phyloP scores from a whole-genome alignment of 805 yeast genomes.

The Metschnikowia noctiluminum region DNA sequence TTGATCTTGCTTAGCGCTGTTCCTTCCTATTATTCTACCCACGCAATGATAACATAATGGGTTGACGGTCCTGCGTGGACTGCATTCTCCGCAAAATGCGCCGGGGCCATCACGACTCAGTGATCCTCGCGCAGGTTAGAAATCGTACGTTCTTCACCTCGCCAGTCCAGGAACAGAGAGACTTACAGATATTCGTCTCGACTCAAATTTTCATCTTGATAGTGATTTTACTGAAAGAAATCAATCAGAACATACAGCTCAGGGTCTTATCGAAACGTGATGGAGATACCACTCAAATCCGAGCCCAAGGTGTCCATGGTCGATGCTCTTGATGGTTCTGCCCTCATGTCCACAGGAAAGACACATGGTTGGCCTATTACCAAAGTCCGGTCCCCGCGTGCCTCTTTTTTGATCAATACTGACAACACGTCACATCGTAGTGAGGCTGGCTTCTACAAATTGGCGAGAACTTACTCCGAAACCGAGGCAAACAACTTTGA shows the following conservation, averaged over 20 bases:
- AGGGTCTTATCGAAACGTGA: slow-evolving; percentile 3
- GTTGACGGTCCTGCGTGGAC: slow-evolving; percentile 1
- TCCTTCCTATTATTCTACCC: neutral
- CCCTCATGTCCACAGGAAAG: slow-evolving; percentile 4
- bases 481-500: slow-evolving; percentile 61
- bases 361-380: slow-evolving; percentile 7
- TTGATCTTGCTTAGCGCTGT: neutral
- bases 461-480: slow-evolving; percentile 61
- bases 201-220: too few species aligned
- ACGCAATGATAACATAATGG: too few species aligned
- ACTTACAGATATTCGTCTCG: too few species aligned
- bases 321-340: slow-evolving; percentile 9
- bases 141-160: neutral
- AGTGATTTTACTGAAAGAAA: too few species aligned
- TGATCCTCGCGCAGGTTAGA: slow-evolving; percentile 1
- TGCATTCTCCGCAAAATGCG: slow-evolving; percentile 14
- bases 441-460: slow-evolving; percentile 20
- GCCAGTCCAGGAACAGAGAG: neutral
- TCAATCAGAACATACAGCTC: neutral
- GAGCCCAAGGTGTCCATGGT: slow-evolving; percentile 34
- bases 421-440: slow-evolving; percentile 1
- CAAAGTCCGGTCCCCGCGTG: slow-evolving; percentile 7
- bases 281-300: slow-evolving; percentile 42
- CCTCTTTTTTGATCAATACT: slow-evolving; percentile 3
- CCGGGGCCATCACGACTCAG: slow-evolving; percentile 4